These are phyloP conservation scores for Fraxinus ornus DNA, from an alignment of 305 asterid species.

Conservation along the genomic window DNA sequence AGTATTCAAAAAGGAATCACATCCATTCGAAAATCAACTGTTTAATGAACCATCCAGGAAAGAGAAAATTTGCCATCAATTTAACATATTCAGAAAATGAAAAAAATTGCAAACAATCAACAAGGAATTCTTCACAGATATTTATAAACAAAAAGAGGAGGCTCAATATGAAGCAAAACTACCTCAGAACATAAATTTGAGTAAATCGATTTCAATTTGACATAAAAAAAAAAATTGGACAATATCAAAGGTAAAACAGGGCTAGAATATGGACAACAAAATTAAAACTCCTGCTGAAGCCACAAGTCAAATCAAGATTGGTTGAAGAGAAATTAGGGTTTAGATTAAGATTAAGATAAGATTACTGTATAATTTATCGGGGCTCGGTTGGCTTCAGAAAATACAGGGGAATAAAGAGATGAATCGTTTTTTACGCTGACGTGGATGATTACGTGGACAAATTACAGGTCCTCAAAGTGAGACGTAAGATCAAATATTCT, in stretches of 20 bases:
- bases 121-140: background rate
- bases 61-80: slow-evolving; percentile 13
- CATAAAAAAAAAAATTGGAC: slow-evolving; percentile 7
- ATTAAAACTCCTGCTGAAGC: background rate
- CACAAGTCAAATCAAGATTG: background rate
- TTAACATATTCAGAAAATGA: background rate
- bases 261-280: background rate
- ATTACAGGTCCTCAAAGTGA: background rate
- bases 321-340: slow-evolving; percentile 13
- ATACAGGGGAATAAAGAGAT: background rate
- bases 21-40: slow-evolving; percentile 3
- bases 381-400: background rate
- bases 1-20: slow-evolving; percentile 7
- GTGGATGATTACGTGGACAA: background rate
- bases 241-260: slow-evolving; percentile 5
- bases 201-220: slow-evolving; percentile 26
- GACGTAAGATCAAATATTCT: background rate
- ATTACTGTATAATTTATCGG: slow-evolving; percentile 2
- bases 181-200: slow-evolving; percentile 21
- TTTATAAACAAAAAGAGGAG: background rate
- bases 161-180: slow-evolving; percentile 11
- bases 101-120: background rate
- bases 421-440: background rate
- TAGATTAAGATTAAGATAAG: slow-evolving; percentile 29
- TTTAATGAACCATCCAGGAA: background rate